A percentile compares a stretch with the other conserved stretches of the same genome.
Conservation (phyloP, 2,329 filamentous ascomycete genomes). For the Trichoderma endophyticum region DNA sequence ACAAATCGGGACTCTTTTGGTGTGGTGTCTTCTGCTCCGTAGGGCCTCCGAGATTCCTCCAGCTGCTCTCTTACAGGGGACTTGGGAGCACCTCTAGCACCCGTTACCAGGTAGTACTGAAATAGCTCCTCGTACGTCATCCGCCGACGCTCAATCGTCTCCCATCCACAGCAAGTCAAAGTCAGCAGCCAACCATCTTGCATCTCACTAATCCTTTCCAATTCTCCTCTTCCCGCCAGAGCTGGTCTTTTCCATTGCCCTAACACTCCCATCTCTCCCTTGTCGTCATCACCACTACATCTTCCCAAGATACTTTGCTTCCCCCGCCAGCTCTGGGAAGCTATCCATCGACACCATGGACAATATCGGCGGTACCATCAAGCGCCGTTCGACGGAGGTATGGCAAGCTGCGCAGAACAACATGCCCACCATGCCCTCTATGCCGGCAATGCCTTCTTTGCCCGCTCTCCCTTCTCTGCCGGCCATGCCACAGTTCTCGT, state of each 20-base stretch:
- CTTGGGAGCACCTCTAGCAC: not conserved
- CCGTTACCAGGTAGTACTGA: not conserved
- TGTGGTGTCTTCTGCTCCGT: not conserved
- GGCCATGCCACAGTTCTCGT: conserved; percentile 10
- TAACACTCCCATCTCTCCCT: not conserved
- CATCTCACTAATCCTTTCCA: conserved; percentile 11
- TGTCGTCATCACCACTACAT: not conserved
- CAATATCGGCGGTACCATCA: conserved; percentile 48
- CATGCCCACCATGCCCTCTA: conserved; percentile 26
- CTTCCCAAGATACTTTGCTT: not conserved
- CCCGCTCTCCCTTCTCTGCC: conserved; percentile 26
- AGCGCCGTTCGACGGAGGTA: conserved; percentile 54
- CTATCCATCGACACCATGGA: conserved; percentile 41
- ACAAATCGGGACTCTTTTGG: not conserved
- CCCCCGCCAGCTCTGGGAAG: not conserved
- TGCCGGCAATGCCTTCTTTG: not conserved
- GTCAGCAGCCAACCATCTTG: conserved; percentile 16
- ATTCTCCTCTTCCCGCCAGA: not conserved
- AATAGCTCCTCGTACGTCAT: conserved; percentile 17
- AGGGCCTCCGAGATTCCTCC: not conserved
- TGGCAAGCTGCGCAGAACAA: conserved; percentile 49
- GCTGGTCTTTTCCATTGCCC: not conserved
- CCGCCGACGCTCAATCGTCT: not conserved
- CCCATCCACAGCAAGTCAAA: conserved; percentile 1
- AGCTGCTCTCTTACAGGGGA: conserved; percentile 3